Conservation (phyloP, 2,329 filamentous ascomycete genomes). For the Gaeumannomyces sp. region DNA sequence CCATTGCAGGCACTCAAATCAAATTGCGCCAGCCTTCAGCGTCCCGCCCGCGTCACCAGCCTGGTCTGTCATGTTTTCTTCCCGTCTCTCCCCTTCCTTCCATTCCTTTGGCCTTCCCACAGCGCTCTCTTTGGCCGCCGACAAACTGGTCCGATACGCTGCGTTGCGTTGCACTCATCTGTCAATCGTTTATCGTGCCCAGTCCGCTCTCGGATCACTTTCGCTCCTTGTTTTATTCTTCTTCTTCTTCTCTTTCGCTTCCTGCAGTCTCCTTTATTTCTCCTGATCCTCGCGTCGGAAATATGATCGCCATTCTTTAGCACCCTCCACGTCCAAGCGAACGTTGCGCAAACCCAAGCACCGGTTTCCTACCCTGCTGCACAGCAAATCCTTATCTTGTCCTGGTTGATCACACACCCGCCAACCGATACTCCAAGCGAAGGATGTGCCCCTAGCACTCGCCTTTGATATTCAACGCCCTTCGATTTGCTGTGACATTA, state of each 20-base stretch:
- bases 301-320: neutral
- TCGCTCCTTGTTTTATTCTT: neutral
- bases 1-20: neutral
- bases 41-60: neutral
- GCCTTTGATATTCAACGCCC: neutral
- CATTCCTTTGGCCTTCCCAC: neutral
- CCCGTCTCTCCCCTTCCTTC: neutral
- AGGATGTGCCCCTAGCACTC: no score
- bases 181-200: neutral
- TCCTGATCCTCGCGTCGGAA: neutral
- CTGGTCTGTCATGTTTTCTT: neutral
- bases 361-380: conserved; percentile 1
- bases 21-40: neutral
- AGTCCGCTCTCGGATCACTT: no score
- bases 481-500: neutral
- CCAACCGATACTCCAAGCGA: conserved; percentile 5
- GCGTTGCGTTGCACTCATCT: no score
- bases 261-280: neutral
- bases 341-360: neutral
- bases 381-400: neutral
- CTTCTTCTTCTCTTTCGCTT: neutral
- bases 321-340: neutral
- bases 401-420: conserved; percentile 9
- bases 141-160: neutral
- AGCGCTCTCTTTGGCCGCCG: no score